Percentiles rank a stretch among this genome's conserved stretches.
These are phyloP conservation scores for Septoria petroselini DNA, from an alignment of 2,329 filamentous ascomycete species.

Conservation along the genomic window DNA sequence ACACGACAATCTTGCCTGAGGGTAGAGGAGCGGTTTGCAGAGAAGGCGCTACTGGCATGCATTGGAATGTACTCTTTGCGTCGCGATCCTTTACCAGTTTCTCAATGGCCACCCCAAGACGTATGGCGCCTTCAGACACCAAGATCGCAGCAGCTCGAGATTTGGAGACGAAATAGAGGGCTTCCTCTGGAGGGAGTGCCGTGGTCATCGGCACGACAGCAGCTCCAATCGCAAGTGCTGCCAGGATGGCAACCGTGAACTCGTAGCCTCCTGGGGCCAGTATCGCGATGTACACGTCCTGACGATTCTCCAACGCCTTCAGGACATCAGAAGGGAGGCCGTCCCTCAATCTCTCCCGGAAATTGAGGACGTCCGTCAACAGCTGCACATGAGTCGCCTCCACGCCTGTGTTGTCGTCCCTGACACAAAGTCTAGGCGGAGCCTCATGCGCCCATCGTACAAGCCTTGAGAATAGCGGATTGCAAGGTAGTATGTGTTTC, in stretches of 20 bases:
- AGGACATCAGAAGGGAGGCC: conserved; percentile 33
- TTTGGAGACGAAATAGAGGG: conserved; percentile 46
- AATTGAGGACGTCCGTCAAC: conserved; percentile 45
- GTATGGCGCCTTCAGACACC: conserved; percentile 38
- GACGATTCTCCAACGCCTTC: conserved; percentile 34
- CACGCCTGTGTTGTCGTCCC: conserved; percentile 40
- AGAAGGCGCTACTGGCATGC: conserved; percentile 40
- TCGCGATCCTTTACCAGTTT: conserved; percentile 32
- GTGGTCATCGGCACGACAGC: conserved; percentile 48
- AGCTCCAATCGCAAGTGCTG: conserved; percentile 48
- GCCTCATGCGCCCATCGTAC: conserved; percentile 41
- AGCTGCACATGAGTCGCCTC: conserved; percentile 45
- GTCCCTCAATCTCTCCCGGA: conserved; percentile 41
- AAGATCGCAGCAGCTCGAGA: conserved; percentile 42
- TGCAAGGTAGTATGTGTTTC: conserved; percentile 34
- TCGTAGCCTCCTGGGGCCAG: conserved; percentile 49
- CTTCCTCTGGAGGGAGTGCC: conserved; percentile 44
- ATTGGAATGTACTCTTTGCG: conserved; percentile 35
- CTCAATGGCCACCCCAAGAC: conserved; percentile 33
- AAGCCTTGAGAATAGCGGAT: conserved; percentile 42
- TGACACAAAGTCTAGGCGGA: conserved; percentile 40
- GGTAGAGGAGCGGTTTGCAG: conserved; percentile 34
- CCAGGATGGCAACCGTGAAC: conserved; percentile 49
- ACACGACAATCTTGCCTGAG: conserved; percentile 40
- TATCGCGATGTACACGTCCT: conserved; percentile 47